Percentiles rank a stretch among this genome's conserved stretches.
These are phyloP conservation scores for Beauveria pseudobassiana DNA, from an alignment of 2,329 filamentous ascomycete genomes.

Conservation along the genomic window DNA sequence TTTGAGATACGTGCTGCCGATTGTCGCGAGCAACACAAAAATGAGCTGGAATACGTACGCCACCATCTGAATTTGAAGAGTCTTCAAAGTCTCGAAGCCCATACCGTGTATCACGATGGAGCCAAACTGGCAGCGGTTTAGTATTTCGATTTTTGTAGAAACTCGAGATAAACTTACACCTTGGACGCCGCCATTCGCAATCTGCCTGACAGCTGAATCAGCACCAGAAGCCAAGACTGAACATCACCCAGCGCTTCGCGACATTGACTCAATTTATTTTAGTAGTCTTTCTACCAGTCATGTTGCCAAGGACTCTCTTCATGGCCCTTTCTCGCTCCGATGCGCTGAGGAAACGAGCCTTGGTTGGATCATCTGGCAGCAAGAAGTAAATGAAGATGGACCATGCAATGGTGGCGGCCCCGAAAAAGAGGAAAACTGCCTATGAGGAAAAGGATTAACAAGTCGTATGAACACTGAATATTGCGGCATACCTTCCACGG, in stretches of 20 bases:
- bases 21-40: conserved; percentile 18
- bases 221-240: conserved; percentile 15
- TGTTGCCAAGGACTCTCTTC: conserved; percentile 58
- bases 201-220: conserved; percentile 16
- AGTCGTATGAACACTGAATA: not conserved
- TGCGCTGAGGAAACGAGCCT: conserved; percentile 45
- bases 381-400: conserved; percentile 2
- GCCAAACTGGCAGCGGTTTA: conserved; percentile 16
- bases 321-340: conserved; percentile 57
- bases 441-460: not conserved
- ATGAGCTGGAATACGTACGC: conserved; percentile 17
- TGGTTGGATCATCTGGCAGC: conserved; percentile 18
- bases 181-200: conserved; percentile 24
- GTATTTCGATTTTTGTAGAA: conserved; percentile 5
- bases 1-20: conserved; percentile 17
- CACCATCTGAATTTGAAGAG: conserved; percentile 16
- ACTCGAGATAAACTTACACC: conserved; percentile 14
- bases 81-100: conserved; percentile 18
- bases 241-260: not conserved
- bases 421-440: conserved; percentile 10
- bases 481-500: not conserved
- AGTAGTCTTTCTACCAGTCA: conserved; percentile 21
- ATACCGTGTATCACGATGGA: conserved; percentile 19
- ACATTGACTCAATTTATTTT: not conserved
- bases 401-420: not conserved